phyloP scores from a whole-genome alignment of 2,329 filamentous ascomycete species.

The Stachybotrys chartarum region DNA sequence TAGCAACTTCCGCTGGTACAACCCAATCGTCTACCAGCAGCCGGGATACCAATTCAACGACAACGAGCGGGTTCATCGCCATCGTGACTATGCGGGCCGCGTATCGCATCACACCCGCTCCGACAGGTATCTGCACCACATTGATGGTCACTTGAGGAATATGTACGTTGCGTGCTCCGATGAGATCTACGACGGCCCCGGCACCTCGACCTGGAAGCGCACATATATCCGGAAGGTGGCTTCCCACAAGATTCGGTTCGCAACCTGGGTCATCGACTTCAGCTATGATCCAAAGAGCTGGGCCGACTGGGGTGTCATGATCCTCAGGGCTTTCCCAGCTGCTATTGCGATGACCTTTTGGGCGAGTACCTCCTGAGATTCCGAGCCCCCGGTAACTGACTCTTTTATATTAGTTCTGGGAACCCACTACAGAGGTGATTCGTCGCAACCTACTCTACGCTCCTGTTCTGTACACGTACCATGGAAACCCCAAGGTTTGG shows the following conservation, averaged over 20 bases:
- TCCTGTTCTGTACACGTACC: conserved; percentile 14
- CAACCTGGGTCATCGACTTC: conserved; percentile 18
- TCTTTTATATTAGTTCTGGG: conserved; percentile 12
- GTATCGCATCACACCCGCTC: conserved; percentile 12
- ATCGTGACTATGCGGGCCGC: conserved; percentile 15
- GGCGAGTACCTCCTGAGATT: conserved; percentile 6
- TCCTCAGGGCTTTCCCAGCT: conserved; percentile 13
- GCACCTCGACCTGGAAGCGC: conserved; percentile 18
- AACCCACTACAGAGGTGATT: conserved; percentile 8
- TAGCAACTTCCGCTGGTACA: conserved; percentile 11
- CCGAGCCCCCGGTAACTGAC: too few relatives aligned
- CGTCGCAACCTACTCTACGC: conserved; percentile 12
- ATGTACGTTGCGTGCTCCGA: conserved; percentile 17
- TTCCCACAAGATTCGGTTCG: conserved; percentile 15
- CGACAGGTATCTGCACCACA: conserved; percentile 16
- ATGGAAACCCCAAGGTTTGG: conserved; percentile 17
- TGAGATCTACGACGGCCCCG: conserved; percentile 14
- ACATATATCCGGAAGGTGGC: conserved; percentile 18
- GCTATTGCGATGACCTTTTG: conserved; percentile 15
- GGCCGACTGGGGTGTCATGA: conserved; percentile 16
- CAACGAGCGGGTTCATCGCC: conserved; percentile 9
- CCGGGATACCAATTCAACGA: conserved; percentile 12
- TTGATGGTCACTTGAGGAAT: conserved; percentile 16
- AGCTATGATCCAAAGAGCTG: conserved; percentile 17
- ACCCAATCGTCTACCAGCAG: conserved; percentile 14